Percentiles rank a stretch among this genome's conserved stretches.
These are phyloP conservation scores for Solanum etuberosum DNA, from an alignment of 257 asterid species.

Conservation along the genomic window DNA sequence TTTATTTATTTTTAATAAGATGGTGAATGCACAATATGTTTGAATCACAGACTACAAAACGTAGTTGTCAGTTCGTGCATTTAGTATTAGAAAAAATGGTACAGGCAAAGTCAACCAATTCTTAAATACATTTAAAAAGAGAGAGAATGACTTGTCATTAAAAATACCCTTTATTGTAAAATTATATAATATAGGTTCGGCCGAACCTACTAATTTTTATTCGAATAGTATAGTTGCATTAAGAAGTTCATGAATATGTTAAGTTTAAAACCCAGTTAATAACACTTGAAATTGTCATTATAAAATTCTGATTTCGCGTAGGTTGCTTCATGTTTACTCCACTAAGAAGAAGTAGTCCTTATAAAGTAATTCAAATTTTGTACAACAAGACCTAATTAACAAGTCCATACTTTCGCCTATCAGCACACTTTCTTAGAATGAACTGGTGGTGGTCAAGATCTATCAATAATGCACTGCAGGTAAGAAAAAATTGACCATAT, in stretches of 20 bases:
- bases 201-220: too few species aligned
- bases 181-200: neutral
- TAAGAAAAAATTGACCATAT: neutral
- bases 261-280: too few species aligned
- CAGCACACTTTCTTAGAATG: slow-evolving; percentile 13
- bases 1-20: neutral
- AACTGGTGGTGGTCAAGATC: slow-evolving; percentile 97
- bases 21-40: neutral
- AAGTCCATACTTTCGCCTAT: neutral
- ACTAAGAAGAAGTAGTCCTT: neutral
- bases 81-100: neutral
- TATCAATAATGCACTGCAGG: slow-evolving; percentile 61
- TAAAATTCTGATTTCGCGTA: too few species aligned
- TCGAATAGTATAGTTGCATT: neutral
- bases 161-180: too few species aligned
- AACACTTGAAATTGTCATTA: neutral
- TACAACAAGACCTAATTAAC: neutral
- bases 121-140: neutral
- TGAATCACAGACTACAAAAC: neutral
- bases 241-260: too few species aligned
- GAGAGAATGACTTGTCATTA: neutral
- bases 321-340: neutral
- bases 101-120: neutral
- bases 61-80: neutral
- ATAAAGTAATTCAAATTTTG: neutral